Percentiles rank a stretch among this genome's conserved stretches.
Conservation (phyloP, 2,329 filamentous ascomycete genomes). For the Colletotrichum chlorophyti region DNA sequence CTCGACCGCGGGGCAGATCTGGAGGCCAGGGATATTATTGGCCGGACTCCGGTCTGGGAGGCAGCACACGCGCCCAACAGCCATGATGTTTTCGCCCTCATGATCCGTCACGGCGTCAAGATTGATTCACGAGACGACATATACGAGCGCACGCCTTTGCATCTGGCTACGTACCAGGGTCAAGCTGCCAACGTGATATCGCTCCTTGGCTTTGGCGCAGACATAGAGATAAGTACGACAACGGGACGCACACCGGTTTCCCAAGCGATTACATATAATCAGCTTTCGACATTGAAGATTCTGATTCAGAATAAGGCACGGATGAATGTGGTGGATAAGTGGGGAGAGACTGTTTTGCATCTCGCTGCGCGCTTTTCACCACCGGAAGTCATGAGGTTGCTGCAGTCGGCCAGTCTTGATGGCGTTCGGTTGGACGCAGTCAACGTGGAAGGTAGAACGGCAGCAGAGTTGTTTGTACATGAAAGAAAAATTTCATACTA, state of each 20-base stretch:
- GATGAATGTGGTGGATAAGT: not conserved
- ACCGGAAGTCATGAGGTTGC: not conserved
- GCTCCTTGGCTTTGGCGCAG: not conserved
- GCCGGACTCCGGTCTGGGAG: conserved; percentile 26
- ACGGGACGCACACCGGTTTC: not conserved
- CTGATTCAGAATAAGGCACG: not conserved
- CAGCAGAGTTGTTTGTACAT: not conserved
- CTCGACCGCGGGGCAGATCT: conserved; percentile 32
- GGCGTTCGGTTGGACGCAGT: not conserved
- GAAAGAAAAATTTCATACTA: not conserved
- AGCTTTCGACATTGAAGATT: not conserved
- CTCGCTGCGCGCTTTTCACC: not conserved
- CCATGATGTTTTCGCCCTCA: not conserved
- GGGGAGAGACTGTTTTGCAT: not conserved
- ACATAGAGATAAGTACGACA: not conserved
- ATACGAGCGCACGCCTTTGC: not conserved
- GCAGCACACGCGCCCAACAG: not conserved
- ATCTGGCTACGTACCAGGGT: not conserved
- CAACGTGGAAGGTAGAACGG: not conserved
- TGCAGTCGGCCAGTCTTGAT: not conserved
- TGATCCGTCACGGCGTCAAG: not conserved
- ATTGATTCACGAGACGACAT: not conserved
- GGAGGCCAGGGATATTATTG: conserved; percentile 34
- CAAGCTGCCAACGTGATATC: not conserved
- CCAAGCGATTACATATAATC: not conserved